Conservation (phyloP, 805 yeast species). For the Yamadazyma akitaensis region DNA sequence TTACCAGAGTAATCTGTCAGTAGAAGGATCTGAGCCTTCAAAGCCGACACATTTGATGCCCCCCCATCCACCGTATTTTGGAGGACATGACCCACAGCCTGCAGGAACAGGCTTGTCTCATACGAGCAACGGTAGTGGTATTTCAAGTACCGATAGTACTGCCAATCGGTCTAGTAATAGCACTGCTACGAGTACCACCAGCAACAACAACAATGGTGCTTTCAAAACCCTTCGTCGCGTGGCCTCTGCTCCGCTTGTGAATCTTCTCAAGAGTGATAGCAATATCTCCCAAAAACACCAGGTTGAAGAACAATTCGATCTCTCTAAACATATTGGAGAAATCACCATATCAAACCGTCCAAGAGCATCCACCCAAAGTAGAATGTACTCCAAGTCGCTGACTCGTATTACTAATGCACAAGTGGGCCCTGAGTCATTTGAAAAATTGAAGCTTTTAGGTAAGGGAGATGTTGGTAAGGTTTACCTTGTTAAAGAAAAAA, state of each 20-base stretch:
- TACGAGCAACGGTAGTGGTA: conserved; percentile 24
- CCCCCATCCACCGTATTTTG: conserved; percentile 11
- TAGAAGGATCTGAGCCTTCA: not conserved
- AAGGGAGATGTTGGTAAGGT: conserved; percentile 99
- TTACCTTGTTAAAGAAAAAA: conserved; percentile 81
- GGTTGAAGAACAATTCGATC: conserved; percentile 24
- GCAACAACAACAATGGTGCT: conserved; percentile 18
- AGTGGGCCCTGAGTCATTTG: conserved; percentile 85
- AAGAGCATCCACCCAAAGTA: conserved; percentile 39
- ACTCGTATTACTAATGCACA: conserved; percentile 72
- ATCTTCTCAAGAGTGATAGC: conserved; percentile 27
- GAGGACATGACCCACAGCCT: not conserved
- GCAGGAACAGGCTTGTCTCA: not conserved
- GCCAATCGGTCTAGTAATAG: not conserved
- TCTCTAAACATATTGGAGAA: conserved; percentile 43
- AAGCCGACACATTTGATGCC: conserved; percentile 1
- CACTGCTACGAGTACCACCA: conserved; percentile 16
- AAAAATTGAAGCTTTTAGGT: conserved; percentile 84
- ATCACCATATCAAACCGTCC: conserved; percentile 34
- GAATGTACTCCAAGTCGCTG: conserved; percentile 72
- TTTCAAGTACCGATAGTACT: not conserved
- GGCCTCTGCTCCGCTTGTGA: conserved; percentile 78
- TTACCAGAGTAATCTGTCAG: not conserved
- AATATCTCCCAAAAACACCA: conserved; percentile 21
- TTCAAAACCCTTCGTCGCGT: conserved; percentile 53